Percentiles rank a stretch among this genome's conserved stretches.
These are phyloP conservation scores for Darksidea phi DNA, from an alignment of 495 filamentous ascomycete genomes.

Conservation along the genomic window DNA sequence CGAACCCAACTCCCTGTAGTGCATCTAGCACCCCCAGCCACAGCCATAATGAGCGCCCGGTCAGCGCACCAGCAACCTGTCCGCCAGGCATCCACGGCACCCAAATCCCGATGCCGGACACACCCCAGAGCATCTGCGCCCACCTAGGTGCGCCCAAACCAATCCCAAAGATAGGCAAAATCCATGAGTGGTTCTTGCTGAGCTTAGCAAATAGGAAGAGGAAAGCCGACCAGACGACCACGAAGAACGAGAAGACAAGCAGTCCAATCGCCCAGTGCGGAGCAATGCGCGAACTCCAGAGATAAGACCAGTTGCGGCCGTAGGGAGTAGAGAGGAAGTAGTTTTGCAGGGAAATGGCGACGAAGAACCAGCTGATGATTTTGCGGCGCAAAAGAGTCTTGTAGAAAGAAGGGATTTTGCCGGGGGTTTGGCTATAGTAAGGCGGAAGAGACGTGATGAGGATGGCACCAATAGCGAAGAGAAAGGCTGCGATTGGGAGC, in stretches of 20 bases:
- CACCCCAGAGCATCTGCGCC: slow-evolving; percentile 67
- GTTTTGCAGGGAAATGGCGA: slow-evolving; percentile 64
- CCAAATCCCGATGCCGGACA: slow-evolving; percentile 56
- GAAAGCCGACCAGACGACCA: slow-evolving; percentile 51
- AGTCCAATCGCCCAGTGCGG: slow-evolving; percentile 54
- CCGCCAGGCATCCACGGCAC: slow-evolving; percentile 60
- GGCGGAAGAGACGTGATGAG: slow-evolving; percentile 59
- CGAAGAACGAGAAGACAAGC: slow-evolving; percentile 58
- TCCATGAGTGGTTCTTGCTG: too few species aligned
- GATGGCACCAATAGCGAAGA: slow-evolving; percentile 55
- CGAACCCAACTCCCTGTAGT: slow-evolving; percentile 61
- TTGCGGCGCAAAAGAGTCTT: slow-evolving; percentile 56
- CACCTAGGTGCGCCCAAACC: slow-evolving; percentile 63
- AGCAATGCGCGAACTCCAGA: slow-evolving; percentile 56
- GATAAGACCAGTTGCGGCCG: slow-evolving; percentile 63
- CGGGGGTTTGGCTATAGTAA: slow-evolving; percentile 67
- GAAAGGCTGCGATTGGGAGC: slow-evolving; percentile 50
- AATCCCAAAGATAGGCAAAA: slow-evolving; percentile 65
- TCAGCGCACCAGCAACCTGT: slow-evolving; percentile 52
- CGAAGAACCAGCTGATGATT: slow-evolving; percentile 61
- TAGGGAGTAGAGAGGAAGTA: slow-evolving; percentile 63
- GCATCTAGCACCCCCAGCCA: slow-evolving; percentile 53
- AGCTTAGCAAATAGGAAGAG: slow-evolving; percentile 51
- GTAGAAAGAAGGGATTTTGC: slow-evolving; percentile 63
- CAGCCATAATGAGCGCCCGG: slow-evolving; percentile 60